Conservation (phyloP, 2,329 filamentous ascomycete genomes). For the Penicillium sp. region DNA sequence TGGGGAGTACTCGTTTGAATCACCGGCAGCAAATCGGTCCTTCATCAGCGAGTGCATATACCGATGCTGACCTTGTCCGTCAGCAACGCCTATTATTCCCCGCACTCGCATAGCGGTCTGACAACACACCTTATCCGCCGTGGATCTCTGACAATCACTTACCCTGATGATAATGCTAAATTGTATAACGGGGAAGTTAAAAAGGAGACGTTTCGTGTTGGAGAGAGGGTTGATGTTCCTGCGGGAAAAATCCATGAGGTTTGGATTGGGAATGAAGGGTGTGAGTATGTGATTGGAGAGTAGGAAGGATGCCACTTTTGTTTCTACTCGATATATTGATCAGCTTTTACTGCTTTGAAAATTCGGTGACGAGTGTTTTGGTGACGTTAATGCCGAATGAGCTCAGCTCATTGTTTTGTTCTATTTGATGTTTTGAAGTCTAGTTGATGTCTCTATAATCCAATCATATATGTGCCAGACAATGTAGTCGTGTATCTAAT, state of each 20-base stretch:
- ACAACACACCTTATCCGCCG: conserved; percentile 62
- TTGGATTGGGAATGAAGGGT: conserved; percentile 60
- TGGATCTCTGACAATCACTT: conserved; percentile 58
- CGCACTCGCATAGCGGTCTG: conserved; percentile 55
- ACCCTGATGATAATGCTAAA: conserved; percentile 51
- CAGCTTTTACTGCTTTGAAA: not conserved
- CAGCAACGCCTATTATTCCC: conserved; percentile 60
- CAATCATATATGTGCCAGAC: not conserved
- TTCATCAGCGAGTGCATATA: not conserved
- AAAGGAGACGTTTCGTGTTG: conserved; percentile 58
- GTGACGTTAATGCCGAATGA: not conserved
- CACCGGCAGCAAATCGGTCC: too few relatives aligned
- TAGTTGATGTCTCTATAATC: not conserved
- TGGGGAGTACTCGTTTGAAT: not conserved
- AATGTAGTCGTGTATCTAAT: conserved; percentile 20
- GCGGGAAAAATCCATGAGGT: conserved; percentile 59
- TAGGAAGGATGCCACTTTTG: conserved; percentile 21
- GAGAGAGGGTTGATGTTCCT: conserved; percentile 58
- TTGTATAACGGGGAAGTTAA: conserved; percentile 30
- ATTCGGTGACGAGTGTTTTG: not conserved
- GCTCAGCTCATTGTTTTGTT: conserved; percentile 2
- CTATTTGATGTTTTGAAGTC: not conserved
- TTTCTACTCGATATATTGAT: not conserved
- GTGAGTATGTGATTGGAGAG: conserved; percentile 63
- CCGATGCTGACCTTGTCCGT: not conserved